Evolutionary conservation across 148 eudicot genomes (phyloP).

Genomic region (Dianthus caryophyllus): DNA sequence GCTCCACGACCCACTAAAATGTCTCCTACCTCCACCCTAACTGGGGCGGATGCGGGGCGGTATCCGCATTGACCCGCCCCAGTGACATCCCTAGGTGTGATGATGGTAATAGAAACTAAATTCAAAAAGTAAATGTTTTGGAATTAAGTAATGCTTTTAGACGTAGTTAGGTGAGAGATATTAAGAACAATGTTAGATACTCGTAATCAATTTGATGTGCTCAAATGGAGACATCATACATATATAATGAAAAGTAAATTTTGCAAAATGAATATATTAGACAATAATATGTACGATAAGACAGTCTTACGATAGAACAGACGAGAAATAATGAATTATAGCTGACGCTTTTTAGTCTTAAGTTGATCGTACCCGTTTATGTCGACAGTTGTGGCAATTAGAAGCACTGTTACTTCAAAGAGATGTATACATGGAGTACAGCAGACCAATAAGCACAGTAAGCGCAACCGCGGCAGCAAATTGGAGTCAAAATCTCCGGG

Average conservation of each 20-base stretch:
- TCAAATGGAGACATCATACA: too few relatives aligned
- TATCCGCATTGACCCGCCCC: too few relatives aligned
- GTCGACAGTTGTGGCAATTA: slow-evolving; percentile 84
- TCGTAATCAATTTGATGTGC: neutral
- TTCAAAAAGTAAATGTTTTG: neutral
- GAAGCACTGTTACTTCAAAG: slow-evolving; percentile 77
- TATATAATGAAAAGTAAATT: too few relatives aligned
- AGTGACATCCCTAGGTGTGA: too few relatives aligned
- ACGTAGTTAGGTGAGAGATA: neutral
- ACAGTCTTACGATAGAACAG: too few relatives aligned
- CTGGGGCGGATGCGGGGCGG: too few relatives aligned
- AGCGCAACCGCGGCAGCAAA: slow-evolving; percentile 49
- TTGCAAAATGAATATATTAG: too few relatives aligned
- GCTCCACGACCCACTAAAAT: too few relatives aligned
- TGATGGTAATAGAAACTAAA: neutral
- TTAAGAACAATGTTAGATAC: neutral
- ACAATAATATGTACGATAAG: too few relatives aligned
- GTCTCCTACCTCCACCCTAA: too few relatives aligned
- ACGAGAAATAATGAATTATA: too few relatives aligned
- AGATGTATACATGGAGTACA: slow-evolving; percentile 79
- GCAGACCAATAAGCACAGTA: slow-evolving; percentile 71
- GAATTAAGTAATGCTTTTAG: neutral
- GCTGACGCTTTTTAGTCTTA: too few relatives aligned
- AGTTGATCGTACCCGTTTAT: neutral
- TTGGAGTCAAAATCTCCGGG: slow-evolving; percentile 64